phyloP scores from a whole-genome alignment of 495 filamentous ascomycete species.

The Aspergillus ellipticus region DNA sequence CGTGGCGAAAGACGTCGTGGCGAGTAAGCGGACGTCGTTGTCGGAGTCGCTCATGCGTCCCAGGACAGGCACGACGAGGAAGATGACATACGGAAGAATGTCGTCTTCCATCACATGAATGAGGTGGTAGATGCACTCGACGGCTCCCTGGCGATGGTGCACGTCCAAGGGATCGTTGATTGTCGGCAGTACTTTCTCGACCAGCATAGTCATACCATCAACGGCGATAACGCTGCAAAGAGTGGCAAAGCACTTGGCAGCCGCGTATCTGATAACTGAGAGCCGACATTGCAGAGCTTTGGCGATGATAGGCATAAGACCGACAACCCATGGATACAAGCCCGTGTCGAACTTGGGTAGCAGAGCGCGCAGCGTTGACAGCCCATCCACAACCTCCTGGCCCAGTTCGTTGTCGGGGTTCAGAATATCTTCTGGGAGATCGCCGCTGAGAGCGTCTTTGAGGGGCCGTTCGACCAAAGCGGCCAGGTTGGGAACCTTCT shows the following conservation, averaged over 20 bases:
- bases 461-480: slow-evolving; percentile 78
- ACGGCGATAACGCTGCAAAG: slow-evolving; percentile 94
- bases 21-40: slow-evolving; percentile 87
- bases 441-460: slow-evolving; percentile 65
- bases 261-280: slow-evolving; percentile 91
- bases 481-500: slow-evolving; percentile 74
- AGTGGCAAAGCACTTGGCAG: slow-evolving; percentile 95
- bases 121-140: slow-evolving; percentile 90
- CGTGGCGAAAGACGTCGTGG: slow-evolving; percentile 95
- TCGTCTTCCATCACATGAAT: slow-evolving; percentile 97
- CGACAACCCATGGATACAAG: slow-evolving; percentile 72
- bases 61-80: slow-evolving; percentile 96
- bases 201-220: slow-evolving; percentile 91
- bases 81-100: slow-evolving; percentile 96
- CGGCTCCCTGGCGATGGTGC: slow-evolving; percentile 82
- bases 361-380: slow-evolving; percentile 89
- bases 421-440: slow-evolving; percentile 65
- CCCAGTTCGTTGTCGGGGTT: slow-evolving; percentile 69
- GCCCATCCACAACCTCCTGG: slow-evolving; percentile 86
- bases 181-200: slow-evolving; percentile 85
- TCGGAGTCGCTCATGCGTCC: slow-evolving; percentile 99
- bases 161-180: slow-evolving; percentile 86
- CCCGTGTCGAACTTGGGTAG: slow-evolving; percentile 74
- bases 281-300: slow-evolving; percentile 81
- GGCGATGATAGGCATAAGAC: slow-evolving; percentile 79